These are phyloP conservation scores for Leptodermis oblonga DNA, from an alignment of 257 asterid species.

Conservation along the genomic window DNA sequence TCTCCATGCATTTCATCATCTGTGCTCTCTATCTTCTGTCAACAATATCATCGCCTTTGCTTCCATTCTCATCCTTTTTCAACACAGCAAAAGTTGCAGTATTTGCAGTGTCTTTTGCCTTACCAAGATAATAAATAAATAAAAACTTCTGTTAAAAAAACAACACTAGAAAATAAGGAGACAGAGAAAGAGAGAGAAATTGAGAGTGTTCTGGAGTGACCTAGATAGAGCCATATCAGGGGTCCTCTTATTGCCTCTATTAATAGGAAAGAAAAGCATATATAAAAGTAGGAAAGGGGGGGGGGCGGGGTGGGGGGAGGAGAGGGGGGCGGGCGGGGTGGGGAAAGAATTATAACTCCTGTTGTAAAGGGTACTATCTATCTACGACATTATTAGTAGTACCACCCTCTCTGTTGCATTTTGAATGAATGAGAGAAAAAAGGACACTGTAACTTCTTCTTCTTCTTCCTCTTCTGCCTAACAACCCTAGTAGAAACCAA, in stretches of 20 bases:
- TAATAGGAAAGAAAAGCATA: conserved; percentile 26
- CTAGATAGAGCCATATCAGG: conserved; percentile 5
- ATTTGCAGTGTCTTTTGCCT: neutral
- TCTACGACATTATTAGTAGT: neutral
- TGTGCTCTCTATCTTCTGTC: conserved; percentile 60
- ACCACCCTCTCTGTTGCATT: conserved; percentile 17
- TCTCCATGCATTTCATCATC: conserved; percentile 36
- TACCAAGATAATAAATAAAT: neutral
- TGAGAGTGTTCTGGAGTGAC: conserved; percentile 5
- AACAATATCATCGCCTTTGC: conserved; percentile 27
- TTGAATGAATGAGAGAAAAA: neutral
- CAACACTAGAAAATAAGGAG: neutral
- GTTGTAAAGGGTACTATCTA: conserved; percentile 4
- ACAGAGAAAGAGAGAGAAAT: conserved; percentile 3
- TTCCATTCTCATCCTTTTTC: neutral
- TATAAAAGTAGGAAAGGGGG: neutral
- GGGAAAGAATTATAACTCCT: too few species aligned
- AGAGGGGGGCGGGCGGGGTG: too few species aligned
- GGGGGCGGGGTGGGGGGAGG: too few species aligned
- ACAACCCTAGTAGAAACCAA: conserved; percentile 26
- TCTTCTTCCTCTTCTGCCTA: too few species aligned
- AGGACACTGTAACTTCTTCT: conserved; percentile 17
- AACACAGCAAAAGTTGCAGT: neutral
- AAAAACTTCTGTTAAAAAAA: neutral
- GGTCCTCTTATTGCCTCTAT: conserved; percentile 14